A percentile compares a stretch with the other conserved stretches of the same genome.
phyloP scores from a whole-genome alignment of 495 filamentous ascomycete genomes.

The Talaromyces wortmannii region DNA sequence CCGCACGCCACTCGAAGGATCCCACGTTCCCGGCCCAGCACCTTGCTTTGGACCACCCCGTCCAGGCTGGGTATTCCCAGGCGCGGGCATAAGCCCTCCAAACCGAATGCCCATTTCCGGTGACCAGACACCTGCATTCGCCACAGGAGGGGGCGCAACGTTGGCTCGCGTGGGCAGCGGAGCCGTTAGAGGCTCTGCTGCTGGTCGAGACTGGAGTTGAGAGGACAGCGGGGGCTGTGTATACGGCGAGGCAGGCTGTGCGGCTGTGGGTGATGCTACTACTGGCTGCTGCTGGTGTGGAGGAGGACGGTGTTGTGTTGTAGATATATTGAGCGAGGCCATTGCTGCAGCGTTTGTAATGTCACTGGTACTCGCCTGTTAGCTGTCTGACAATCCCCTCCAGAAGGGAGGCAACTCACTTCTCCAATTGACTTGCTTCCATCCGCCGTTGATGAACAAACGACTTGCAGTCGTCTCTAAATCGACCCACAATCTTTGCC shows the following conservation, averaged over 20 bases:
- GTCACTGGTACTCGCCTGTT: constrained; percentile 34
- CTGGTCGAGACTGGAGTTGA: constrained; percentile 30
- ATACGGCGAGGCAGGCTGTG: no score
- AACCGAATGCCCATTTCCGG: constrained; percentile 78
- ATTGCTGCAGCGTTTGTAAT: constrained; percentile 53
- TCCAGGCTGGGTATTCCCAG: constrained; percentile 4
- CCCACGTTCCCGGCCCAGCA: constrained; percentile 37
- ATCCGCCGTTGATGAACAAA: constrained; percentile 75
- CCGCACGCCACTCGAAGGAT: constrained; percentile 53
- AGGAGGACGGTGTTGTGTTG: constrained; percentile 26
- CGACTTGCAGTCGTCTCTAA: constrained; percentile 67
- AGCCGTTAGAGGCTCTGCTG: constrained; percentile 39
- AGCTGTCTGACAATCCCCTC: constrained; percentile 1
- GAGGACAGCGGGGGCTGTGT: no score
- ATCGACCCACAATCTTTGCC: constrained; percentile 70
- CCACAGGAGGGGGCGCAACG: constrained; percentile 45
- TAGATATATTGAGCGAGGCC: constrained; percentile 51
- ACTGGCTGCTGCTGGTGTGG: constrained; percentile 21
- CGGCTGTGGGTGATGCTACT: no score
- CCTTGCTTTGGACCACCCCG: constrained; percentile 13
- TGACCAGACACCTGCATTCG: constrained; percentile 61
- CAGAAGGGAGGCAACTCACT: constrained; percentile 31
- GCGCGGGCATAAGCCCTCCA: constrained; percentile 22
- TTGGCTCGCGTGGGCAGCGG: constrained; percentile 44
- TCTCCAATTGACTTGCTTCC: constrained; percentile 74